Evolutionary conservation across 2,329 filamentous ascomycete species (phyloP).

Genomic region (Corinectria fuckeliana): DNA sequence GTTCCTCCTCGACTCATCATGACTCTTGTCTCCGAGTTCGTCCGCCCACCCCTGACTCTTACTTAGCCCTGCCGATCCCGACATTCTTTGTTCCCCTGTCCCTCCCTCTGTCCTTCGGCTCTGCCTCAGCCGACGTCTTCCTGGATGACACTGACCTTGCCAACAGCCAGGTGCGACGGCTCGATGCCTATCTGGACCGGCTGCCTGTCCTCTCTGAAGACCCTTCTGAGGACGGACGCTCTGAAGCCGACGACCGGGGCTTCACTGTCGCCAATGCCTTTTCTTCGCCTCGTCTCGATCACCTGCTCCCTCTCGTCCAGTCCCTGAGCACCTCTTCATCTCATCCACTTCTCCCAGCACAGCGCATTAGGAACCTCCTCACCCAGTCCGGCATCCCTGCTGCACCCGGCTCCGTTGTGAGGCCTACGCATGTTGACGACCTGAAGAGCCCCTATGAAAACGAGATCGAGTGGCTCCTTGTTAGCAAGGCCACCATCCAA

Average conservation of each 20-base stretch:
- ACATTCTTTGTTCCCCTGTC: not conserved
- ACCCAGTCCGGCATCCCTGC: conserved; percentile 65
- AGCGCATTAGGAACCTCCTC: conserved; percentile 67
- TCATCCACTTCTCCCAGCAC: conserved; percentile 64
- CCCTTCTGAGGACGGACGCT: conserved; percentile 50
- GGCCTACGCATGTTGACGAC: conserved; percentile 32
- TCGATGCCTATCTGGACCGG: conserved; percentile 71
- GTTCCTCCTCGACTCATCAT: conserved; percentile 29
- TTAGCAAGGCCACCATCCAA: conserved; percentile 92
- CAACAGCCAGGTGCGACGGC: conserved; percentile 64
- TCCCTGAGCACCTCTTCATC: conserved; percentile 73
- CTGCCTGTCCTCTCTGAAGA: conserved; percentile 53
- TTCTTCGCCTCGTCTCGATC: conserved; percentile 61
- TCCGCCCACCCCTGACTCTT: conserved; percentile 26
- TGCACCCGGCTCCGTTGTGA: conserved; percentile 42
- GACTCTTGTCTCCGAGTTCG: conserved; percentile 41
- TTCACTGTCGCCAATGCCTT: conserved; percentile 50
- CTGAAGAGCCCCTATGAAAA: conserved; percentile 65
- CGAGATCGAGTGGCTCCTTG: conserved; percentile 88
- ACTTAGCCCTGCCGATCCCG: not conserved
- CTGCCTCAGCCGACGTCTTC: conserved; percentile 3
- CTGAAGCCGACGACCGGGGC: conserved; percentile 44
- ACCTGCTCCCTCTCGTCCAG: conserved; percentile 72
- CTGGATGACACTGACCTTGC: conserved; percentile 23
- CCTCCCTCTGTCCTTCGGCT: conserved; percentile 6